These are phyloP conservation scores for Dendryphion nanum DNA, from an alignment of 2,329 filamentous ascomycete genomes.

Conservation along the genomic window DNA sequence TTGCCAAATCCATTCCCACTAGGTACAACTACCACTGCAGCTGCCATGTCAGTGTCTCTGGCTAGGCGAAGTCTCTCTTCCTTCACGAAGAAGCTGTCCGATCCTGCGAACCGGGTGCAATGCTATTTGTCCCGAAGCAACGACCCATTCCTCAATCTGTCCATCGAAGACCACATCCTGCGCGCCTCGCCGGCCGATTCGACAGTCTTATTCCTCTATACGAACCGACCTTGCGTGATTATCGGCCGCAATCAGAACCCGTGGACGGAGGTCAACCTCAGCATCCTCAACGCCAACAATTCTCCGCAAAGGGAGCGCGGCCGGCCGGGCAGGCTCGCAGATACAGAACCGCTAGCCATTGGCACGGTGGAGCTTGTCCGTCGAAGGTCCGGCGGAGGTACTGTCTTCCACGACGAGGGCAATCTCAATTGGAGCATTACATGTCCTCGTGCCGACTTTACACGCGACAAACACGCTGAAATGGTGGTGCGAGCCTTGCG, in stretches of 20 bases:
- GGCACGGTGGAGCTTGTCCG: constrained; percentile 66
- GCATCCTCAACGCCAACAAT: constrained; percentile 51
- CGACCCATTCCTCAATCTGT: constrained; percentile 86
- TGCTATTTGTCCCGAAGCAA: constrained; percentile 53
- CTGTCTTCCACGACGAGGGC: constrained; percentile 89
- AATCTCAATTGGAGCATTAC: constrained; percentile 97
- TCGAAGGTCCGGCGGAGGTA: constrained; percentile 81
- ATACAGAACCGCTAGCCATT: constrained; percentile 39
- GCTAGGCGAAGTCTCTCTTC: constrained; percentile 16
- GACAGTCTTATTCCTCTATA: constrained; percentile 81
- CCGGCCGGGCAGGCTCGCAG: constrained; percentile 14
- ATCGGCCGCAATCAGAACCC: constrained; percentile 97
- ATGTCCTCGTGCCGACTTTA: constrained; percentile 72
- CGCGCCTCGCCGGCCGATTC: constrained; percentile 70
- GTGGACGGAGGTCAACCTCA: constrained; percentile 85
- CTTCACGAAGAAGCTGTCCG: constrained; percentile 28
- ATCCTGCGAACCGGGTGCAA: constrained; percentile 40
- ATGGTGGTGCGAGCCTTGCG: constrained; percentile 88
- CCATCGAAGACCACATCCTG: constrained; percentile 88
- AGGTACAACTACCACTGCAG: no score
- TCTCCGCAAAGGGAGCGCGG: constrained; percentile 13
- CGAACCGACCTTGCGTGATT: constrained; percentile 82
- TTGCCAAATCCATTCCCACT: no score
- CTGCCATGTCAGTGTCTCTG: no score
- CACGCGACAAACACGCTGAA: constrained; percentile 81